Percentiles rank a stretch among this genome's conserved stretches.
These are phyloP conservation scores for Melanogaster broomeanus DNA, from an alignment of 768 basidiomycete species.

Conservation along the genomic window DNA sequence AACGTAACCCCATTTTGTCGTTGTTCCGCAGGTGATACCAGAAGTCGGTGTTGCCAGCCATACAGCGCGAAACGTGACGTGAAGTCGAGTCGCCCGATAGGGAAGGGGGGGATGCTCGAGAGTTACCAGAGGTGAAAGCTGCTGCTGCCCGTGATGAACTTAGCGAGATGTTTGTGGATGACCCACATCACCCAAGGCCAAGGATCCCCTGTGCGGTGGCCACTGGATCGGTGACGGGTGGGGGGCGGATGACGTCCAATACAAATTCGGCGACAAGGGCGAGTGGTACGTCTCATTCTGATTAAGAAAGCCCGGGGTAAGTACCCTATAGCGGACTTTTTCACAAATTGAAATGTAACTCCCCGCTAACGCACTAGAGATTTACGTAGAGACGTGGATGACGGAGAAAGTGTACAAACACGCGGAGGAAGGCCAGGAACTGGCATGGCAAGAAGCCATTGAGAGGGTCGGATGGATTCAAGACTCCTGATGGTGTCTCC, in stretches of 20 bases:
- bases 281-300: conserved; percentile 68
- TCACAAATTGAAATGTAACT: too few relatives aligned
- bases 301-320: too few relatives aligned
- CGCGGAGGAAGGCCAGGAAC: conserved; percentile 58
- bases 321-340: too few relatives aligned
- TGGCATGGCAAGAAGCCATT: conserved; percentile 72
- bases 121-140: conserved; percentile 26
- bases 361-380: conserved; percentile 69
- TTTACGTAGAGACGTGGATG: conserved; percentile 79
- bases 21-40: too few relatives aligned
- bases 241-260: too few relatives aligned
- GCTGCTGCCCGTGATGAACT: conserved; percentile 40
- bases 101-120: conserved; percentile 18
- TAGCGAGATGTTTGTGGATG: conserved; percentile 49
- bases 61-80: conserved; percentile 74
- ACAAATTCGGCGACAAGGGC: too few relatives aligned
- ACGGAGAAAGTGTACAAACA: conserved; percentile 70
- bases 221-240: conserved; percentile 69
- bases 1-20: too few relatives aligned
- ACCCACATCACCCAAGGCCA: conserved; percentile 48
- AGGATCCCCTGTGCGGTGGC: conserved; percentile 51
- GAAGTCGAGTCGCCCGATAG: conserved; percentile 49
- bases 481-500: conserved; percentile 42
- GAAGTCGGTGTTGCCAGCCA: too few relatives aligned
- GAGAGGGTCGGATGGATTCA: conserved; percentile 43